Conservation (phyloP, 768 basidiomycete genomes). For the Phanerochaete sordida region DNA sequence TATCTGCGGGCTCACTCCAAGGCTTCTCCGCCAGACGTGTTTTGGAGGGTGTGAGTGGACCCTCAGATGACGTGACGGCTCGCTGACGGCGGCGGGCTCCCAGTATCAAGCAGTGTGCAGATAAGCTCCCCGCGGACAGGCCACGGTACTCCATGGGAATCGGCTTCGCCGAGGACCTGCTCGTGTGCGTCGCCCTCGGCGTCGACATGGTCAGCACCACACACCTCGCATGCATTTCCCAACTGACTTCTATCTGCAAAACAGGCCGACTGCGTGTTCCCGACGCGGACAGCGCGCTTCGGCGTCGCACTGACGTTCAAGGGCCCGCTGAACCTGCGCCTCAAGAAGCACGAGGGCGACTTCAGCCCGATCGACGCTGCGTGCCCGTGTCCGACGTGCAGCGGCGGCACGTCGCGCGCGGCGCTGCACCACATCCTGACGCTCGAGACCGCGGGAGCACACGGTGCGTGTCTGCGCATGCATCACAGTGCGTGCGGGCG, state of each 20-base stretch:
- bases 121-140: slow-evolving; percentile 72
- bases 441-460: slow-evolving; percentile 82
- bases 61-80: slow-evolving; percentile 9
- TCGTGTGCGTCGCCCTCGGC: slow-evolving; percentile 90
- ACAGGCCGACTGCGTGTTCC: slow-evolving; percentile 95
- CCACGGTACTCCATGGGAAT: slow-evolving; percentile 93
- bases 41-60: slow-evolving; percentile 73
- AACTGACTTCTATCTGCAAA: no score
- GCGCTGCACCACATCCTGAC: slow-evolving; percentile 73
- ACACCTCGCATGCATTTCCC: no score
- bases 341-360: slow-evolving; percentile 69
- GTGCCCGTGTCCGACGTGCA: slow-evolving; percentile 89
- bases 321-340: slow-evolving; percentile 80
- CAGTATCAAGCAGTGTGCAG: slow-evolving; percentile 81
- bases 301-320: slow-evolving; percentile 82
- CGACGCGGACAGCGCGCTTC: slow-evolving; percentile 88
- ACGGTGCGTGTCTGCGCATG: slow-evolving; percentile 48
- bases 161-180: slow-evolving; percentile 88
- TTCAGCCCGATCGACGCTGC: slow-evolving; percentile 66
- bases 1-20: neutral
- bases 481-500: no score
- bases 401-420: slow-evolving; percentile 61
- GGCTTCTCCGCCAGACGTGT: slow-evolving; percentile 48
- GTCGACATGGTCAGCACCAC: slow-evolving; percentile 89
- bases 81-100: slow-evolving; percentile 3